Evolutionary conservation across 1,139 yeast genomes (phyloP).

Genomic region (Candida glucosophila): DNA sequence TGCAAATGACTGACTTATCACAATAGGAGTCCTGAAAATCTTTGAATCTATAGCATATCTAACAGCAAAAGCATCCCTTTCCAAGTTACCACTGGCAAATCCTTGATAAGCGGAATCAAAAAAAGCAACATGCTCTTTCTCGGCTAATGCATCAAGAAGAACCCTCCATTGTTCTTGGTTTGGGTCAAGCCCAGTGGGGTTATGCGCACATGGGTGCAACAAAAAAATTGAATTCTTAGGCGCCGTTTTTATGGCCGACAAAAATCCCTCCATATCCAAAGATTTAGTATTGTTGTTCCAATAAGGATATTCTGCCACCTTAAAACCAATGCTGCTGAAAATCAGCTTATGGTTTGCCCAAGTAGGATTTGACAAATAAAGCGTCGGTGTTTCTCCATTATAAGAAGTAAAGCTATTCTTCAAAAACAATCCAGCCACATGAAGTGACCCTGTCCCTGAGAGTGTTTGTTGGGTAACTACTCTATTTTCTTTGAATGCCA

Average conservation of each 20-base stretch:
- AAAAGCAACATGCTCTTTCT: conserved; percentile 30
- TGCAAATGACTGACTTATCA: conserved; percentile 94
- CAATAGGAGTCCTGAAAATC: conserved; percentile 37
- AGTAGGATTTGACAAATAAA: conserved; percentile 83
- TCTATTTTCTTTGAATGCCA: conserved; percentile 43
- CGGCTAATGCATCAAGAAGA: conserved; percentile 31
- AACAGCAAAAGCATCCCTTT: conserved; percentile 79
- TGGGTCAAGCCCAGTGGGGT: conserved; percentile 45
- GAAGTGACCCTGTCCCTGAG: conserved; percentile 95
- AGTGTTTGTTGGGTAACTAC: conserved; percentile 77
- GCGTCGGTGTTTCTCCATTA: conserved; percentile 30
- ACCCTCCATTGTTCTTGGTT: conserved; percentile 33
- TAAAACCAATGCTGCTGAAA: conserved; percentile 58
- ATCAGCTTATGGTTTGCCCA: conserved; percentile 95
- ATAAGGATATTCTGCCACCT: conserved; percentile 65
- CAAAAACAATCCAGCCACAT: conserved; percentile 73
- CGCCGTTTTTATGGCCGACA: conserved; percentile 58
- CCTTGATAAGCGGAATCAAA: conserved; percentile 45
- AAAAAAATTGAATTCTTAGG: conserved; percentile 69
- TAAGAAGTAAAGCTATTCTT: conserved; percentile 42
- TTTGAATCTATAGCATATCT: conserved; percentile 62
- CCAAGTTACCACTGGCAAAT: conserved; percentile 60
- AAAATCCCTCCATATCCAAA: conserved; percentile 61
- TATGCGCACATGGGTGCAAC: conserved; percentile 44
- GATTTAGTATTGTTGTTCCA: conserved; percentile 58